Evolutionary conservation across 108 stramenopile genomes (phyloP), one percentile per base, ranked within the genome.

Genomic region (Schizochytrium sp.): DNA sequence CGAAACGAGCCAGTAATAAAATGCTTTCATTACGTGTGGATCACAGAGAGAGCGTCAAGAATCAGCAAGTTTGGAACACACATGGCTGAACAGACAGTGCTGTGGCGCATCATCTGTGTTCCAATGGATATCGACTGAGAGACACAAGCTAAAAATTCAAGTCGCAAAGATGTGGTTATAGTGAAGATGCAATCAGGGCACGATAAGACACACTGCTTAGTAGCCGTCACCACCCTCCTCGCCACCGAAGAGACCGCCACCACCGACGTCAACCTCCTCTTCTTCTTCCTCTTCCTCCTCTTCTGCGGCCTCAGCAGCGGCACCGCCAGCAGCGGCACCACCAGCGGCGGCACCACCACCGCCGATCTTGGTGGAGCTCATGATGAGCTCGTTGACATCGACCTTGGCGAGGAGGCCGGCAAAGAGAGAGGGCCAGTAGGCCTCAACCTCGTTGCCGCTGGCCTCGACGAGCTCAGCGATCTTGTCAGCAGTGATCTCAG

Each of bases 371-470:
- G 89, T 61, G 44, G 88, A 90, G 17, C 72, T 56, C 44, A 91
- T 55, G 89, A 92, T 92, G 13, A 92, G 90, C 61, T 91, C 90
- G 87, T 92, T 90, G 56, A 92, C 91, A 50, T 91, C 90, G 44
- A 55, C 89, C 91, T 91, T 91, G 4, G 49, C 90, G 42, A 92
- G 91, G 89, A 89, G 91, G 53, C 87, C 88, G 28, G 92, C 59
- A 87, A 92, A 92, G 19, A 92, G 88, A 13, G 87, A 89, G 89
- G 92, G 92, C 92, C 92, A 92, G 90, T 92, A 92, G 61, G 91
- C 89, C 91, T 92, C 92, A 4, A 92, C 92, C 73, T 92, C 92
- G 59, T 92, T 92, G 46, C 92, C 92, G 72, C 91, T 92, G 56
- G 92, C 92, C 58, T 2, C 13, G 89, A 92, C 91, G 57, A 92